Percentiles rank a stretch among this genome's conserved stretches.
phyloP scores from a whole-genome alignment of 73 alveolate species.

The Blepharisma stoltei region DNA sequence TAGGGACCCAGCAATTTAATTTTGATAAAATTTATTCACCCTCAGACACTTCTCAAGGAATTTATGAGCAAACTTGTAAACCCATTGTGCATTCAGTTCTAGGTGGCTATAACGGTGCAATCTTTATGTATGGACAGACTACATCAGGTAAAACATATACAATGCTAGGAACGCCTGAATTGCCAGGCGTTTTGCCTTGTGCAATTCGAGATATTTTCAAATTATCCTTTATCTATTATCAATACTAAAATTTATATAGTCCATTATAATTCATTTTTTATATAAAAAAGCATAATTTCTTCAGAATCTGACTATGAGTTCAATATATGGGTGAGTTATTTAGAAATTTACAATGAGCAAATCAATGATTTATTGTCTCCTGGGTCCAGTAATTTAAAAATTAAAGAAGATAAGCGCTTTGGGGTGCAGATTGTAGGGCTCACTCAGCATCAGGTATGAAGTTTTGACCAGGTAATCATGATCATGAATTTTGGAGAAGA shows the following conservation, averaged over 20 bases:
- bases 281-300: too few species aligned
- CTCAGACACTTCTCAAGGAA: slow-evolving; percentile 76
- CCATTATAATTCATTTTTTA: too few species aligned
- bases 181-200: slow-evolving; percentile 95
- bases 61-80: slow-evolving; percentile 86
- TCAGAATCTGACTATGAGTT: slow-evolving; percentile 51
- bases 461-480: slow-evolving; percentile 71
- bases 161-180: slow-evolving; percentile 95
- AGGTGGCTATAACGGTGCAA: slow-evolving; percentile 90
- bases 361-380: slow-evolving; percentile 89
- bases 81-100: slow-evolving; percentile 82
- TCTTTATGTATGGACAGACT: slow-evolving; percentile 95
- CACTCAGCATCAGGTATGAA: slow-evolving; percentile 54
- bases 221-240: too few species aligned
- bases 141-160: slow-evolving; percentile 96
- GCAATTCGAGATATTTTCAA: slow-evolving; percentile 85
- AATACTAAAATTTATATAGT: too few species aligned
- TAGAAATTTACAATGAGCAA: slow-evolving; percentile 93
- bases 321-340: slow-evolving; percentile 83
- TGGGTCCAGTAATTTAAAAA: slow-evolving; percentile 52
- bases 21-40: slow-evolving; percentile 83
- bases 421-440: slow-evolving; percentile 58
- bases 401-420: slow-evolving; percentile 59
- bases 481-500: slow-evolving; percentile 94
- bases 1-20: slow-evolving; percentile 42